Evolutionary conservation across 2,329 filamentous ascomycete genomes (phyloP).

Genomic region (Aspergillus sergii): DNA sequence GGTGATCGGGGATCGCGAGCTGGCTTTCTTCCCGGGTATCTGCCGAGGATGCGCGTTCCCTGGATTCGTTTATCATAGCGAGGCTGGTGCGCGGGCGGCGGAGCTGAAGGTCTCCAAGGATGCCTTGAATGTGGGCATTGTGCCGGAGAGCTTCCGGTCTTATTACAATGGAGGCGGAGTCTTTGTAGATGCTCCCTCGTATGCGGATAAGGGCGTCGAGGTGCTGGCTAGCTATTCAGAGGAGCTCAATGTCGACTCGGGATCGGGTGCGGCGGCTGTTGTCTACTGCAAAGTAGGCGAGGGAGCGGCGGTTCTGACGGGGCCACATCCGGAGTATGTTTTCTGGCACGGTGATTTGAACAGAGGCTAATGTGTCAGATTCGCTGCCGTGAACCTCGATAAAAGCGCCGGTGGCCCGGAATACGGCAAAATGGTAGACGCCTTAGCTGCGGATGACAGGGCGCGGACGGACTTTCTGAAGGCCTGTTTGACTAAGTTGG

Average conservation of each 20-base stretch:
- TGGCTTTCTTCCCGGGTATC: constrained; percentile 83
- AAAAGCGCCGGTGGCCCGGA: constrained; percentile 66
- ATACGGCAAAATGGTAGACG: constrained; percentile 71
- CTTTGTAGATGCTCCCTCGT: constrained; percentile 76
- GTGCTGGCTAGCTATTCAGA: constrained; percentile 80
- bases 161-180: constrained; percentile 97
- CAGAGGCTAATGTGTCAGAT: constrained; percentile 55
- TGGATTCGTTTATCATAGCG: constrained; percentile 88
- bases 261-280: constrained; percentile 73
- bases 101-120: constrained; percentile 66
- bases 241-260: constrained; percentile 73
- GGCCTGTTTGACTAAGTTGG: constrained; percentile 76
- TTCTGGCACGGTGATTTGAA: not conserved
- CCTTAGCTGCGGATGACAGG: constrained; percentile 69
- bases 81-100: constrained; percentile 76
- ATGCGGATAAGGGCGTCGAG: constrained; percentile 68
- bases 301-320: constrained; percentile 77
- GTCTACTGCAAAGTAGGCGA: constrained; percentile 82
- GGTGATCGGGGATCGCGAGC: constrained; percentile 80
- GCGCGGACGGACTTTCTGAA: constrained; percentile 74
- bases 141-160: constrained; percentile 67
- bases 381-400: constrained; percentile 76
- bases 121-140: constrained; percentile 55
- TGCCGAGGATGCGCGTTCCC: constrained; percentile 85
- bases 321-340: constrained; percentile 86